Conservation (phyloP, 306 rosid genomes). For the Castanea sativa region DNA sequence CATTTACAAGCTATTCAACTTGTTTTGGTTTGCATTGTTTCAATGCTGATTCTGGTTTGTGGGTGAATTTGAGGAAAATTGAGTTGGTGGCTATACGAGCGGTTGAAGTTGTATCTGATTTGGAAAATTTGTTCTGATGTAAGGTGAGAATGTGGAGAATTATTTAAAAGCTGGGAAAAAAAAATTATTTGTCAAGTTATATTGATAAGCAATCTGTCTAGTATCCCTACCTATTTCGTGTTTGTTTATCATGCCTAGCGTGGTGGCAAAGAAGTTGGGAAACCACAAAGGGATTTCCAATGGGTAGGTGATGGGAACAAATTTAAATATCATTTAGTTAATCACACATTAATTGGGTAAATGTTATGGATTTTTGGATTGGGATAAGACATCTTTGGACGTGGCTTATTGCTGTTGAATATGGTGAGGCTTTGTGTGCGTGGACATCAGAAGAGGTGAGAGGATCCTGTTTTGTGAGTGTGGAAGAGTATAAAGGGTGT, state of each 20-base stretch:
- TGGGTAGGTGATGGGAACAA: too few relatives aligned
- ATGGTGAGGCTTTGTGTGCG: too few relatives aligned
- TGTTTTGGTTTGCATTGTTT: background rate
- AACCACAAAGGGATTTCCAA: background rate
- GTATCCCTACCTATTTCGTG: background rate
- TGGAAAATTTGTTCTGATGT: background rate
- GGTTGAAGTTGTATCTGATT: background rate
- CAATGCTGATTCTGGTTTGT: background rate
- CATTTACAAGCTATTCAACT: background rate
- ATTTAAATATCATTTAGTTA: background rate
- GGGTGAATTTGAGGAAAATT: background rate
- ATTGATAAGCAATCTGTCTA: background rate
- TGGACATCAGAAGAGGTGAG: too few relatives aligned
- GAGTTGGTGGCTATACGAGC: background rate
- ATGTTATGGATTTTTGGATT: background rate
- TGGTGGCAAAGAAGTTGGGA: background rate
- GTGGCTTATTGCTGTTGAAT: too few relatives aligned
- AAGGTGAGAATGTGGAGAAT: background rate
- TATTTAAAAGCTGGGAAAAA: background rate
- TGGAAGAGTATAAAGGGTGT: too few relatives aligned
- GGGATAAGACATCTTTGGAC: too few relatives aligned
- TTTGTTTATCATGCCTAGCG: background rate
- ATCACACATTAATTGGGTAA: background rate
- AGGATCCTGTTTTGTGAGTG: too few relatives aligned
- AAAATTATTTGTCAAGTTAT: background rate